Evolutionary conservation across 208 protist species (phyloP).

Genomic region (Borovskyia barvae): DNA sequence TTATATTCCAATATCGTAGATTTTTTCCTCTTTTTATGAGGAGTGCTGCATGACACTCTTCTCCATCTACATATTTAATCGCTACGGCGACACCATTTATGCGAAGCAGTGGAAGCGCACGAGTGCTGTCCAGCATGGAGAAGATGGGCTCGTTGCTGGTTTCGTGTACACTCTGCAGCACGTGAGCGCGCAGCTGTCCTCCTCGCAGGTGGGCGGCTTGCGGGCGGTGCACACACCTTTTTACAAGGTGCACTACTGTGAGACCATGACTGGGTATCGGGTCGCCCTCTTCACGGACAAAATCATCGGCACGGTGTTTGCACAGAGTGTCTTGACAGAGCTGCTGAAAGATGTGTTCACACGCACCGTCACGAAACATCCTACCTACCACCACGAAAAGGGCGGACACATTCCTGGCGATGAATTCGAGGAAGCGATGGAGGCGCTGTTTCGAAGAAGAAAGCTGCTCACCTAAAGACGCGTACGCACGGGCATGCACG

Average conservation of each 20-base stretch:
- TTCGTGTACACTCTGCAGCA: constrained; percentile 90
- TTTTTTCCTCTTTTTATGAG: neutral
- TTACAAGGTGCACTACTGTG: constrained; percentile 88
- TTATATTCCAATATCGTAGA: neutral
- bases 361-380: constrained; percentile 56
- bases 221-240: constrained; percentile 69
- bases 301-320: constrained; percentile 38
- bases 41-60: constrained; percentile 59
- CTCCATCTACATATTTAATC: constrained; percentile 88
- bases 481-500: neutral
- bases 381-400: constrained; percentile 66
- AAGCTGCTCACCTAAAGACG: constrained; percentile 28
- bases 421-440: constrained; percentile 66
- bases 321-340: constrained; percentile 46
- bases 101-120: constrained; percentile 82
- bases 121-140: constrained; percentile 64
- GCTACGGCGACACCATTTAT: constrained; percentile 86
- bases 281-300: constrained; percentile 75
- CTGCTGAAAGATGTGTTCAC: constrained; percentile 69
- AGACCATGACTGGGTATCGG: constrained; percentile 87
- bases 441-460: constrained; percentile 46
- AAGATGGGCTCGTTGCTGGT: constrained; percentile 78
- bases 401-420: constrained; percentile 48
- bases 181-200: constrained; percentile 78
- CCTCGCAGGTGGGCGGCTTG: constrained; percentile 50